These are phyloP conservation scores for Oleoguttula mirabilis DNA, from an alignment of 495 filamentous ascomycete species.

Conservation along the genomic window DNA sequence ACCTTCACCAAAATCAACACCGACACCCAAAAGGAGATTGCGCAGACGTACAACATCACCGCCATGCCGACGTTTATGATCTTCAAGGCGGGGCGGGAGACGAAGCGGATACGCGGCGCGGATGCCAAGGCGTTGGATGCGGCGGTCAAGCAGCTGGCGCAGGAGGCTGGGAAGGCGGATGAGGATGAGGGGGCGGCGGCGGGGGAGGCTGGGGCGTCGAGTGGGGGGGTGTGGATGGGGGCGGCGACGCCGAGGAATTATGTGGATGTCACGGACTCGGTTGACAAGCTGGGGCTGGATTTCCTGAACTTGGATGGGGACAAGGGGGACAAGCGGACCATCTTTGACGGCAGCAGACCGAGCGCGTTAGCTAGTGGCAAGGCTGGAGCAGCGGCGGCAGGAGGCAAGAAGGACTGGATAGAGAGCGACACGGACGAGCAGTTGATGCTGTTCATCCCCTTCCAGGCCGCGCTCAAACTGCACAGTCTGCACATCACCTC, in stretches of 20 bases:
- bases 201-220: constrained; percentile 29
- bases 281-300: constrained; percentile 70
- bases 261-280: constrained; percentile 65
- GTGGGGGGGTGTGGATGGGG: constrained; percentile 52
- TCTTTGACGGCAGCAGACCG: constrained; percentile 63
- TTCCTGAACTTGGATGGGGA: constrained; percentile 72
- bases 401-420: constrained; percentile 58
- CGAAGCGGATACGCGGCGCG: constrained; percentile 61
- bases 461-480: constrained; percentile 78
- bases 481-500: constrained; percentile 88
- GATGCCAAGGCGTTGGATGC: constrained; percentile 54
- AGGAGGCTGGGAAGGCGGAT: constrained; percentile 40
- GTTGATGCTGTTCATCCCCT: constrained; percentile 85
- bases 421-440: constrained; percentile 99
- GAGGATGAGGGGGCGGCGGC: constrained; percentile 35
- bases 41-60: constrained; percentile 57
- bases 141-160: constrained; percentile 58
- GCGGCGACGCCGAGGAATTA: constrained; percentile 68
- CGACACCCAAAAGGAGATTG: constrained; percentile 62
- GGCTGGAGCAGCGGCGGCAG: constrained; percentile 27
- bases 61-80: constrained; percentile 80
- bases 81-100: constrained; percentile 60
- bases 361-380: constrained; percentile 44
- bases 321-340: constrained; percentile 51
- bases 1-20: constrained; percentile 82